Conservation (phyloP, 2,329 filamentous ascomycete species). For the Aureobasidium sp. region DNA sequence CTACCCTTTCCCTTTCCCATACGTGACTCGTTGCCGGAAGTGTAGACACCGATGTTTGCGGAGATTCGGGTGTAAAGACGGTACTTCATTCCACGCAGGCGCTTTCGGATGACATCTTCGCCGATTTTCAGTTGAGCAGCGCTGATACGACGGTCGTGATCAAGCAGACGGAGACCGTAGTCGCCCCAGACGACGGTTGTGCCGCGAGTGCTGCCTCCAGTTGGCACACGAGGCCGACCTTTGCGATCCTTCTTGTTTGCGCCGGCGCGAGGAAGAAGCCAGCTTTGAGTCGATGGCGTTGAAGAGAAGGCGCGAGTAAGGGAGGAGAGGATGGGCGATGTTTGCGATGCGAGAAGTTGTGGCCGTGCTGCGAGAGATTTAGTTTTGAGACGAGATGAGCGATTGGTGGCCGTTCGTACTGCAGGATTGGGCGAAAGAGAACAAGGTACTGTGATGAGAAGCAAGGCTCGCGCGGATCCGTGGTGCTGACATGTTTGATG, state of each 20-base stretch:
- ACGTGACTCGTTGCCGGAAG: slow-evolving; percentile 90
- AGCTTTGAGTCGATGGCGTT: slow-evolving; percentile 56
- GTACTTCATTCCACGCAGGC: slow-evolving; percentile 86
- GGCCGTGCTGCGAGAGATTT: slow-evolving; percentile 10
- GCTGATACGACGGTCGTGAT: slow-evolving; percentile 86
- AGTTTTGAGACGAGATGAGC: neutral
- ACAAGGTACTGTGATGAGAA: slow-evolving; percentile 21
- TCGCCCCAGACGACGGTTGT: slow-evolving; percentile 96
- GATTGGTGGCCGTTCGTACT: slow-evolving; percentile 19
- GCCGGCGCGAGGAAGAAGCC: slow-evolving; percentile 74
- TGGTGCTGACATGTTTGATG: slow-evolving; percentile 34
- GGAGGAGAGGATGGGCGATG: slow-evolving; percentile 31
- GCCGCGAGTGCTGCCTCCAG: slow-evolving; percentile 82
- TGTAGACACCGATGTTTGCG: slow-evolving; percentile 92
- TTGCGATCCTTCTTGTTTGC: slow-evolving; percentile 85
- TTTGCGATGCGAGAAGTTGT: slow-evolving; percentile 5
- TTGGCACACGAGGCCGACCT: slow-evolving; percentile 78
- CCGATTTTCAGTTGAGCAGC: slow-evolving; percentile 81
- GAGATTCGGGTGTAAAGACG: slow-evolving; percentile 83
- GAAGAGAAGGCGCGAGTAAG: slow-evolving; percentile 66
- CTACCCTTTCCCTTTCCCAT: slow-evolving; percentile 99
- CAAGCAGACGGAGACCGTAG: slow-evolving; percentile 86
- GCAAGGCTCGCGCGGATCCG: slow-evolving; percentile 31
- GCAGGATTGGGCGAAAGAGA: slow-evolving; percentile 7
- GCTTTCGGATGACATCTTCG: slow-evolving; percentile 85